Evolutionary conservation across 139 green algal genomes (phyloP).

Genomic region (Chlorella sp.): DNA sequence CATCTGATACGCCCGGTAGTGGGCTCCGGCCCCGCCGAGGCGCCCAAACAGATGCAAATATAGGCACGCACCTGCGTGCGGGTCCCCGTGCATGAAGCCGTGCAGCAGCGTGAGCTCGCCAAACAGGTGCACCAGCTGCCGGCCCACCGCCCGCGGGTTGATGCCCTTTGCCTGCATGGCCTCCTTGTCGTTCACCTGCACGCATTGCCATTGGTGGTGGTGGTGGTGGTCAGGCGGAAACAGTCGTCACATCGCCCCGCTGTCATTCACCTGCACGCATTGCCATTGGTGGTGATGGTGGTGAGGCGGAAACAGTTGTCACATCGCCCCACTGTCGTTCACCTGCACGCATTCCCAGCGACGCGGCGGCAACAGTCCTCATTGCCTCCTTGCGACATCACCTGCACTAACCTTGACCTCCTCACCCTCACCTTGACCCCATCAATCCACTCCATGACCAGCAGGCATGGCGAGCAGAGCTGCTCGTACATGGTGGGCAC

Average conservation of each 20-base stretch:
- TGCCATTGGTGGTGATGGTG: no score
- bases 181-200: conserved; percentile 48
- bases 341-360: no score
- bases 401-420: no score
- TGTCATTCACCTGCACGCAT: conserved; percentile 53
- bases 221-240: no score
- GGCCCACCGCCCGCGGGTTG: conserved; percentile 54
- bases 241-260: conserved; percentile 38
- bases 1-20: no score
- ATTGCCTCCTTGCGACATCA: not conserved
- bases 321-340: conserved; percentile 46
- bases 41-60: no score
- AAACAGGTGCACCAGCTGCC: conserved; percentile 68
- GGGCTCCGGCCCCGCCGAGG: no score
- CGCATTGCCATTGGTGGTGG: no score
- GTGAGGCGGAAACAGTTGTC: no score
- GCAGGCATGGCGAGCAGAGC: conserved; percentile 46
- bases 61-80: conserved; percentile 33
- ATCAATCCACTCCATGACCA: conserved; percentile 73
- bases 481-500: conserved; percentile 45
- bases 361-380: not conserved
- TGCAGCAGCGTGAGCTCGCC: conserved; percentile 75
- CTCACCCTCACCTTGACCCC: not conserved
- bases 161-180: conserved; percentile 34
- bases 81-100: conserved; percentile 63